Percentiles rank a stretch among this genome's conserved stretches.
These are phyloP conservation scores for Fusarium beomiforme DNA, from an alignment of 2,329 filamentous ascomycete genomes.

Conservation along the genomic window DNA sequence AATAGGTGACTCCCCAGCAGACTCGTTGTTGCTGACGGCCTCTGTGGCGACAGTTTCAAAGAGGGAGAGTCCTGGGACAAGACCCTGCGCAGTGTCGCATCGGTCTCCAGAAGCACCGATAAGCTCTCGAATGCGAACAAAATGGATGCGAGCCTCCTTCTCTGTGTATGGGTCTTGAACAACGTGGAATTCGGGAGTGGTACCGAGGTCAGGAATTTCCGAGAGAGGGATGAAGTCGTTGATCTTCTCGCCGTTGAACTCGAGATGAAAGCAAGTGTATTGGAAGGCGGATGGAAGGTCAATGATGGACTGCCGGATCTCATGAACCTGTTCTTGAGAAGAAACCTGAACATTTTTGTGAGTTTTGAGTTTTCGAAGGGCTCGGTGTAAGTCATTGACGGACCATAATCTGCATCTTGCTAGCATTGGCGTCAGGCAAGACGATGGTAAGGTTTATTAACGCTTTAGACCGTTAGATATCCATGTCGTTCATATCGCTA, in stretches of 20 bases:
- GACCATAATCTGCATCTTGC: constrained; percentile 88
- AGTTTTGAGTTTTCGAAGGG: constrained; percentile 16
- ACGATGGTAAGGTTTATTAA: constrained; percentile 76
- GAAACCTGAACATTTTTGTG: constrained; percentile 70
- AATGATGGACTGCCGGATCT: constrained; percentile 95
- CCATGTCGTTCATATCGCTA: constrained; percentile 8
- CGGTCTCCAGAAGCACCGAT: constrained; percentile 92
- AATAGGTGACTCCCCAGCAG: constrained; percentile 54
- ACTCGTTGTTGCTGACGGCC: constrained; percentile 45
- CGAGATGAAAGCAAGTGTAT: constrained; percentile 98
- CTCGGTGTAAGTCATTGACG: constrained; percentile 45
- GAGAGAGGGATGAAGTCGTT: constrained; percentile 95
- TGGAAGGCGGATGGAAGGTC: constrained; percentile 93
- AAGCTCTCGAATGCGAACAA: constrained; percentile 89
- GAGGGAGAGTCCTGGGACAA: constrained; percentile 84
- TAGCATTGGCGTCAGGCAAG: constrained; percentile 78
- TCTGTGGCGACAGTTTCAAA: constrained; percentile 78
- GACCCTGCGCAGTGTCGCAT: constrained; percentile 85
- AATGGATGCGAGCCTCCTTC: constrained; percentile 95
- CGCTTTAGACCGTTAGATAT: constrained; percentile 48
- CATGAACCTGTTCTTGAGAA: constrained; percentile 94
- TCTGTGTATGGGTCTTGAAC: constrained; percentile 98
- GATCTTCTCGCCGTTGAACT: constrained; percentile 87
- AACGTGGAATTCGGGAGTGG: constrained; percentile 81
- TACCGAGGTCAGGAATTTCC: constrained; percentile 82